A percentile compares a stretch with the other conserved stretches of the same genome.
Evolutionary conservation across 2,329 filamentous ascomycete species (phyloP).

Genomic region (Pyricularia grisea): DNA sequence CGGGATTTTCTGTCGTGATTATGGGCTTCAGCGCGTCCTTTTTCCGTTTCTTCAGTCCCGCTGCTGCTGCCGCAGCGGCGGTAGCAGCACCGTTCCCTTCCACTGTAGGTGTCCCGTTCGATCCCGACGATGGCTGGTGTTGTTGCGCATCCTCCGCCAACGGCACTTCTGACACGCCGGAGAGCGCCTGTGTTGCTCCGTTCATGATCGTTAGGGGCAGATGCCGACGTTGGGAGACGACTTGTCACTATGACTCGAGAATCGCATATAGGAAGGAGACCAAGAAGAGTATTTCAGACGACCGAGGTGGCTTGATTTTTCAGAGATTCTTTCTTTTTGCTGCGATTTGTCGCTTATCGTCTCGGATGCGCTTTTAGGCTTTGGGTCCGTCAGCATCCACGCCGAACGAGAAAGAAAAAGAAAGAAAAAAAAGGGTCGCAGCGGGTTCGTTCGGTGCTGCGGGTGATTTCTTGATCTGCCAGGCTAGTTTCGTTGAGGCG

Average conservation of each 20-base stretch:
- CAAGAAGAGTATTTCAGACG: neutral
- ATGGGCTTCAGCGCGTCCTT: slow-evolving; percentile 69
- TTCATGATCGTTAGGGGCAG: neutral
- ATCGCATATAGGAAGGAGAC: neutral
- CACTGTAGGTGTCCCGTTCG: neutral
- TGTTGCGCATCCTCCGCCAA: neutral
- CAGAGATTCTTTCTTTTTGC: neutral
- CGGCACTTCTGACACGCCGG: neutral
- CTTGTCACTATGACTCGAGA: neutral
- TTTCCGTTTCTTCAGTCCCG: slow-evolving; percentile 57
- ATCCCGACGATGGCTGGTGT: neutral
- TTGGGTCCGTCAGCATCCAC: neutral
- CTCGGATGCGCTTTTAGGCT: neutral
- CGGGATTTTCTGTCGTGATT: slow-evolving; percentile 53
- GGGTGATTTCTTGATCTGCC: neutral
- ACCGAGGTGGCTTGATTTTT: neutral
- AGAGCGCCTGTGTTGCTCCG: neutral
- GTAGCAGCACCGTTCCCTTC: neutral
- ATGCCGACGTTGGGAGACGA: neutral
- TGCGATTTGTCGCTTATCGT: neutral
- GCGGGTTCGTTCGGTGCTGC: neutral
- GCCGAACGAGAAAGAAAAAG: too few species aligned
- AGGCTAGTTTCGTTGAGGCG: neutral
- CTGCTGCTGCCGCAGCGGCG: slow-evolving; percentile 11
- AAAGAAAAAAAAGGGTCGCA: neutral